Conservation (phyloP, 2,329 filamentous ascomycete genomes). For the Aspergillus fumigatus region DNA sequence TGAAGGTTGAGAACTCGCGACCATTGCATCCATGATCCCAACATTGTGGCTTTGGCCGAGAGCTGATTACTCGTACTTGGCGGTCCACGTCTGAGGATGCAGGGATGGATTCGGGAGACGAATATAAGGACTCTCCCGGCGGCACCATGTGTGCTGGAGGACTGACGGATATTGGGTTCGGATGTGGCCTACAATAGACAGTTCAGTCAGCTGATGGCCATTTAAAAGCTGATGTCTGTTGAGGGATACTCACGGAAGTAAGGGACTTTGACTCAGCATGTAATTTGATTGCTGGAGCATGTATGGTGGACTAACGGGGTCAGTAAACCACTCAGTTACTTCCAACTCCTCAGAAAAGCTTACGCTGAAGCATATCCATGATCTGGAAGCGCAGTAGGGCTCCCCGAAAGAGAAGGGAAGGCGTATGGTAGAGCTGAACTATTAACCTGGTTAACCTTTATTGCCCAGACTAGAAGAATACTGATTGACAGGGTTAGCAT, state of each 20-base stretch:
- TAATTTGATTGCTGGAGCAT: constrained; percentile 32
- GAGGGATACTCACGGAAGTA: constrained; percentile 25
- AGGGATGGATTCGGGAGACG: constrained; percentile 22
- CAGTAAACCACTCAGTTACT: constrained; percentile 2
- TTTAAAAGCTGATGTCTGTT: constrained; percentile 1
- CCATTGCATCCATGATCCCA: constrained; percentile 98
- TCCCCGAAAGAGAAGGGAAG: constrained; percentile 17
- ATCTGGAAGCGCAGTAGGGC: constrained; percentile 16
- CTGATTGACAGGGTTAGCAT: neutral
- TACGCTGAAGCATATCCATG: constrained; percentile 23
- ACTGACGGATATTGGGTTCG: constrained; percentile 19
- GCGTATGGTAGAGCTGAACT: constrained; percentile 20
- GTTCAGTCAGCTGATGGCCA: neutral
- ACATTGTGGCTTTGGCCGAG: constrained; percentile 87
- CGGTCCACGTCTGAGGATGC: constrained; percentile 36
- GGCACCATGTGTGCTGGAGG: constrained; percentile 22
- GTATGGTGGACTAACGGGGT: constrained; percentile 26
- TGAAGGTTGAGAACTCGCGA: constrained; percentile 92
- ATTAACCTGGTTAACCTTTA: constrained; percentile 1
- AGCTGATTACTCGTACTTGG: constrained; percentile 66
- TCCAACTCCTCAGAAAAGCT: constrained; percentile 2
- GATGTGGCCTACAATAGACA: constrained; percentile 19
- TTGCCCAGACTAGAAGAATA: neutral
- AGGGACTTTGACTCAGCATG: constrained; percentile 28
- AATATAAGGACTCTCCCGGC: constrained; percentile 23